These are phyloP conservation scores for Harringtonia aguacate DNA, from an alignment of 2,329 filamentous ascomycete species.

Conservation along the genomic window DNA sequence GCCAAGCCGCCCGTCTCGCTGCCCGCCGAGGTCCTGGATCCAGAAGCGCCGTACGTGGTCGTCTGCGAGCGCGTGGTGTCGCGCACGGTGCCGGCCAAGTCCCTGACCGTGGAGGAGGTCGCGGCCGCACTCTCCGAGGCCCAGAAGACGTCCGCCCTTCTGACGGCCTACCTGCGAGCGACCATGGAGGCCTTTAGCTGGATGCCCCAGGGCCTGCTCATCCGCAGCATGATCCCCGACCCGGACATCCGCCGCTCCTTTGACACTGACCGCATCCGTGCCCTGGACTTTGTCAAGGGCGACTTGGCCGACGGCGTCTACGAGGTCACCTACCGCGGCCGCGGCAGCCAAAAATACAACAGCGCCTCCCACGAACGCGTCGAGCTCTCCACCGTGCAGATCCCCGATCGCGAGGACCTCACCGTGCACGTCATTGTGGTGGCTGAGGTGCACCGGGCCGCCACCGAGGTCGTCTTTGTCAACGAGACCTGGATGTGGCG, in stretches of 20 bases:
- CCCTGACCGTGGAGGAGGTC: neutral
- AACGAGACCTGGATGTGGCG: constrained; percentile 31
- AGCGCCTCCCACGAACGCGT: constrained; percentile 13
- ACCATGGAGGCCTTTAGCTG: constrained; percentile 21
- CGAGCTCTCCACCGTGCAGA: constrained; percentile 19
- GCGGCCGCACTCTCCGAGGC: neutral
- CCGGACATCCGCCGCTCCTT: constrained; percentile 14
- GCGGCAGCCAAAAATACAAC: neutral
- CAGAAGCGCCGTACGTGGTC: constrained; percentile 4
- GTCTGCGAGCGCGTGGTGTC: constrained; percentile 10
- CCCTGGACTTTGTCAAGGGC: constrained; percentile 14
- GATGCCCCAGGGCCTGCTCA: constrained; percentile 21
- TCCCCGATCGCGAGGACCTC: constrained; percentile 15
- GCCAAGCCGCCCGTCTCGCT: constrained; percentile 4
- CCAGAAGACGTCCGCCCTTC: constrained; percentile 10
- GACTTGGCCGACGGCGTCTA: constrained; percentile 23
- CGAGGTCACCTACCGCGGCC: constrained; percentile 16
- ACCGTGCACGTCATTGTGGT: constrained; percentile 16
- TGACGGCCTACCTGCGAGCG: constrained; percentile 17
- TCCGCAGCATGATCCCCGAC: constrained; percentile 16
- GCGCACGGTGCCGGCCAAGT: neutral
- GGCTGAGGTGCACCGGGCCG: constrained; percentile 11
- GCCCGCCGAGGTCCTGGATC: constrained; percentile 2
- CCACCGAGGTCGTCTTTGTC: constrained; percentile 17
- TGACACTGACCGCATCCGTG: constrained; percentile 13